Conservation (phyloP, 2,329 filamentous ascomycete species). For the Fusarium beomiforme region DNA sequence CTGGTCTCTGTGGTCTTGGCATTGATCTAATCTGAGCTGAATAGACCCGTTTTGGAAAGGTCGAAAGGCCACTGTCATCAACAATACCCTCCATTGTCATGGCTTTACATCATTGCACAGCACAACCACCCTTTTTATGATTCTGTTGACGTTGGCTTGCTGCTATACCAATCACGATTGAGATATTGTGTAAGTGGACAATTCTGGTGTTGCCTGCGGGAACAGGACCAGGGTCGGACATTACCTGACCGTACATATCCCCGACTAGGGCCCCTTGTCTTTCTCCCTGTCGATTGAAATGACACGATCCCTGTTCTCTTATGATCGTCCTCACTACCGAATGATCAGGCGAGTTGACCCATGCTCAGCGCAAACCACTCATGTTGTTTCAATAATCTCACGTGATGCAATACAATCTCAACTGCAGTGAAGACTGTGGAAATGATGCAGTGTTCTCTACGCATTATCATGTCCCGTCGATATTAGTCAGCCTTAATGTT, state of each 20-base stretch:
- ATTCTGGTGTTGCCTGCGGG: not conserved
- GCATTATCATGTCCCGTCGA: not conserved
- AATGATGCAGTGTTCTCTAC: slow-evolving; percentile 7
- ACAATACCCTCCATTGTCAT: not conserved
- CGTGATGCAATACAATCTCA: slow-evolving; percentile 17
- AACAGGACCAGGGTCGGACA: slow-evolving; percentile 8
- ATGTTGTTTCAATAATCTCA: slow-evolving; percentile 13
- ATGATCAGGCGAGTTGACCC: slow-evolving; percentile 14
- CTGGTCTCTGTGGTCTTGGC: slow-evolving; percentile 10
- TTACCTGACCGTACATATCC: not conserved
- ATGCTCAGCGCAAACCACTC: slow-evolving; percentile 4
- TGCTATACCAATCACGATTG: not conserved
- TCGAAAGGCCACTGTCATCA: slow-evolving; percentile 1
- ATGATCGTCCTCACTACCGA: slow-evolving; percentile 29
- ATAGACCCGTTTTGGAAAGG: not conserved
- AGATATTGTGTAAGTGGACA: not conserved
- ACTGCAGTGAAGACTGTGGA: not conserved
- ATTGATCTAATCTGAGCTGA: not conserved
- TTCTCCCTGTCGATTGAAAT: slow-evolving; percentile 9
- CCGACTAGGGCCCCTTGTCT: slow-evolving; percentile 6
- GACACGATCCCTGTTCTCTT: slow-evolving; percentile 2
- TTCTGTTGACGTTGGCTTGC: not conserved
- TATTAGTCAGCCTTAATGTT: not conserved
- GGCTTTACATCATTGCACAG: not conserved
- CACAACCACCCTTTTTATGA: not conserved